Conservation (phyloP, 1,139 yeast species). For the Blastobotrys persicus region DNA sequence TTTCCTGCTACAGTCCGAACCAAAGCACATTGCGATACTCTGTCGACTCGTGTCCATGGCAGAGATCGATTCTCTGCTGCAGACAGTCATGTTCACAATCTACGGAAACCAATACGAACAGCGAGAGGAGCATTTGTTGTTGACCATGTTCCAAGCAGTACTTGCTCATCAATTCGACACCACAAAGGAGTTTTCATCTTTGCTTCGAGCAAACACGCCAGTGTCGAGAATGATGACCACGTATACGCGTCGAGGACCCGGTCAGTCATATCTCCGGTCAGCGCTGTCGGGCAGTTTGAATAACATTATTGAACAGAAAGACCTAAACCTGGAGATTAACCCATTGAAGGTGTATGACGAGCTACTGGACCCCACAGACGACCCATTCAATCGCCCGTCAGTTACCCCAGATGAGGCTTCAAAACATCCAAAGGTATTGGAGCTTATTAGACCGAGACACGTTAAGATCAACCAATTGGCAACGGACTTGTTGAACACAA, state of each 20-base stretch:
- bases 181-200: constrained; percentile 40
- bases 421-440: constrained; percentile 34
- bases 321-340: constrained; percentile 38
- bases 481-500: constrained; percentile 56
- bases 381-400: constrained; percentile 26
- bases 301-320: constrained; percentile 34
- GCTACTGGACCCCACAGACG: constrained; percentile 29
- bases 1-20: constrained; percentile 42
- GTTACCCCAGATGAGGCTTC: constrained; percentile 38
- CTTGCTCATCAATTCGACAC: constrained; percentile 42
- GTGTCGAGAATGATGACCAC: constrained; percentile 46
- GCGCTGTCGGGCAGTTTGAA: constrained; percentile 37
- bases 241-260: constrained; percentile 44
- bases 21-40: constrained; percentile 40
- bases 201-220: constrained; percentile 43
- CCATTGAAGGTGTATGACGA: constrained; percentile 41
- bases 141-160: constrained; percentile 43
- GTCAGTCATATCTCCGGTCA: constrained; percentile 42
- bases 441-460: constrained; percentile 35
- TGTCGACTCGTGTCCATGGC: constrained; percentile 41
- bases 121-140: constrained; percentile 42
- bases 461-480: constrained; percentile 47
- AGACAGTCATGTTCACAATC: constrained; percentile 45
- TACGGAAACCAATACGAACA: constrained; percentile 46
- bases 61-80: constrained; percentile 42